These are phyloP conservation scores for Cordyceps farinosa DNA, from an alignment of 2,329 filamentous ascomycete species.

Conservation along the genomic window DNA sequence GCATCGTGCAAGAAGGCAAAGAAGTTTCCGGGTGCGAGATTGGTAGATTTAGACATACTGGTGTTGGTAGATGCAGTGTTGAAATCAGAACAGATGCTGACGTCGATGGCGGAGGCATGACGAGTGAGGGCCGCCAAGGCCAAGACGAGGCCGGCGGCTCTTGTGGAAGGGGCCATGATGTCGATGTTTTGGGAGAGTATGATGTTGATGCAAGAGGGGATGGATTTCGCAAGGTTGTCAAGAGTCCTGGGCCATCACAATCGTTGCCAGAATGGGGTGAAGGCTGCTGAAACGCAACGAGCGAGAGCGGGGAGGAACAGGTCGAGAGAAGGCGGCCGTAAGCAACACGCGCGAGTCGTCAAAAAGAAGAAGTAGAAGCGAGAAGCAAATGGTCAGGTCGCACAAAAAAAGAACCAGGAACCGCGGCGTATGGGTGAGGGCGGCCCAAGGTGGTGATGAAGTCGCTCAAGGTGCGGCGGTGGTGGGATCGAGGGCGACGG, in stretches of 20 bases:
- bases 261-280: not conserved
- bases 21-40: not conserved
- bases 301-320: not conserved
- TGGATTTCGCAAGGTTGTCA: not conserved
- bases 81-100: conserved; percentile 35
- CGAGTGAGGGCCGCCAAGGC: conserved; percentile 25
- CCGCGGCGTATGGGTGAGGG: not conserved
- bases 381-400: not conserved
- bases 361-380: not conserved
- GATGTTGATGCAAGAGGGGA: not conserved
- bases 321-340: not conserved
- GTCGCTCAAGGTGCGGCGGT: not conserved
- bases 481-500: not conserved
- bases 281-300: not conserved
- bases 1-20: not conserved
- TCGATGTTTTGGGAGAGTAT: not conserved
- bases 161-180: conserved; percentile 25
- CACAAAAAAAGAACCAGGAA: not conserved
- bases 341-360: not conserved
- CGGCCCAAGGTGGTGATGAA: not conserved
- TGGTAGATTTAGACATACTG: conserved; percentile 28
- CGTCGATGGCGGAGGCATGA: conserved; percentile 26
- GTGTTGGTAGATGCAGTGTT: conserved; percentile 33
- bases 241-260: conserved; percentile 9
- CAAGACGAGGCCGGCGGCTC: conserved; percentile 23